Percentiles rank a stretch among this genome's conserved stretches.
These are phyloP conservation scores for Pseudogymnoascus sp. DNA, from an alignment of 2,329 filamentous ascomycete species.

Conservation along the genomic window DNA sequence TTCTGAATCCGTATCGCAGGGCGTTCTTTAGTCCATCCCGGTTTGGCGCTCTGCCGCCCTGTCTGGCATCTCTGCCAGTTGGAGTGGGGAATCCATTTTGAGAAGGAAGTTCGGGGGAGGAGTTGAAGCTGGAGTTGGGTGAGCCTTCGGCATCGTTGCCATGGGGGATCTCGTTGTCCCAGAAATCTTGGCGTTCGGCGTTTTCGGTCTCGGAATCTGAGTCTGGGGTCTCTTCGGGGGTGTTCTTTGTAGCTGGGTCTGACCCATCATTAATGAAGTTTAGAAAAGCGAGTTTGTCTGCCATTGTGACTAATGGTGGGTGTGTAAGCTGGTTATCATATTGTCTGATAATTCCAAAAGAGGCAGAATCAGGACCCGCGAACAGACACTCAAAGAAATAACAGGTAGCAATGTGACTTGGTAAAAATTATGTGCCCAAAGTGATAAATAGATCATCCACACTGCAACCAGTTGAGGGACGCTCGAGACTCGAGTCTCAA, in stretches of 20 bases:
- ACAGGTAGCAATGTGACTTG: neutral
- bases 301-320: neutral
- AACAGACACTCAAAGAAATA: neutral
- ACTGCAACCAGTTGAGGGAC: no score
- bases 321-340: neutral
- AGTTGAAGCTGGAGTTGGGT: conserved; percentile 1
- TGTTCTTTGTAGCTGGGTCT: neutral
- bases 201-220: neutral
- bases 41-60: neutral
- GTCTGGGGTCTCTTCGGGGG: neutral
- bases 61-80: neutral
- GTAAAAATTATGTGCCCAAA: neutral
- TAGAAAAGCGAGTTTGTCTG: neutral
- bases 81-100: neutral
- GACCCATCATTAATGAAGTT: neutral
- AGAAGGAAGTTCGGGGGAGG: neutral
- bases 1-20: neutral
- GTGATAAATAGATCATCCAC: neutral
- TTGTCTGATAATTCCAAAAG: neutral
- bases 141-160: neutral
- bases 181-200: neutral
- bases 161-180: neutral
- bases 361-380: neutral
- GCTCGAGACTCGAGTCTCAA: no score
- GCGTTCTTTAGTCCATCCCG: neutral